These are phyloP conservation scores for Tetrahymena borealis DNA, from an alignment of 73 alveolate genomes.

Conservation along the genomic window DNA sequence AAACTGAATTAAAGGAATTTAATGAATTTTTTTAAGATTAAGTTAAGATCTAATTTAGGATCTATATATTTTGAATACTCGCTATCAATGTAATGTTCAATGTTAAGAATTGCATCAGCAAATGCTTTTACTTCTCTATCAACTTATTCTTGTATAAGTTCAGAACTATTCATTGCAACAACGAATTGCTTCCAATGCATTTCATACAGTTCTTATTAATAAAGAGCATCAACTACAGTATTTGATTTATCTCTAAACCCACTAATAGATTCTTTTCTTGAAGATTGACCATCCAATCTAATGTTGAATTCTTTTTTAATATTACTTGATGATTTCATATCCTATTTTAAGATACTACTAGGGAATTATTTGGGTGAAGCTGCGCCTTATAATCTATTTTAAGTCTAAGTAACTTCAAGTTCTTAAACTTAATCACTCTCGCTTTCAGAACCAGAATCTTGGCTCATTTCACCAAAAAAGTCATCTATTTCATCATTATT, in stretches of 20 bases:
- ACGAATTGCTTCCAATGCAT: conserved; percentile 15
- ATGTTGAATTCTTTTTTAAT: neutral
- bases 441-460: neutral
- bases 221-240: neutral
- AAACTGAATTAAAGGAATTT: conserved; percentile 25
- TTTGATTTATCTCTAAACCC: neutral
- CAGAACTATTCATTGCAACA: neutral
- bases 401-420: neutral
- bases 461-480: neutral
- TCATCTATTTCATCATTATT: neutral
- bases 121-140: conserved; percentile 6
- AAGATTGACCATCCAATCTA: neutral
- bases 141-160: neutral
- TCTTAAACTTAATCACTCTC: neutral
- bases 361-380: too few species aligned
- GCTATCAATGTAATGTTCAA: conserved; percentile 11
- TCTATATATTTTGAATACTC: neutral
- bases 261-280: neutral
- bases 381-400: too few species aligned
- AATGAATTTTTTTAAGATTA: conserved; percentile 15
- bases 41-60: conserved; percentile 11
- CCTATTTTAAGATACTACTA: neutral
- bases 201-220: neutral
- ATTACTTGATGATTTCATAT: neutral
- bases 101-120: conserved; percentile 18